Conservation (phyloP, 2,329 filamentous ascomycete species). For the Colletotrichum falcatum region DNA sequence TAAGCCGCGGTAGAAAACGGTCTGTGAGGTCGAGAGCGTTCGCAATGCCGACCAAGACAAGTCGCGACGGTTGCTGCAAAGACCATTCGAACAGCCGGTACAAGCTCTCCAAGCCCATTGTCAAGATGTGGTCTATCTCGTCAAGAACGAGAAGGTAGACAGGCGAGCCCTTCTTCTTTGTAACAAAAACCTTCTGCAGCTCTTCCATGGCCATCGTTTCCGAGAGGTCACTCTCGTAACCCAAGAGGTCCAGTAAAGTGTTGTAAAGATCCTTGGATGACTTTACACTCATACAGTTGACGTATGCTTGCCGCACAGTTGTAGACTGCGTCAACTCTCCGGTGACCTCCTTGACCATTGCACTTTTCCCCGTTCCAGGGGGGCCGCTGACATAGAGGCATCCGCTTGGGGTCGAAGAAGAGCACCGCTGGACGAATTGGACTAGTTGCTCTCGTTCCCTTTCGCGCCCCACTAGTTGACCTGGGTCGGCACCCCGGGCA, state of each 20-base stretch:
- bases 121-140: constrained; percentile 94
- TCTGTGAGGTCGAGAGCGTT: constrained; percentile 97
- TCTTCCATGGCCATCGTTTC: constrained; percentile 76
- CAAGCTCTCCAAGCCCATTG: constrained; percentile 86
- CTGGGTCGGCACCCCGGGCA: constrained; percentile 79
- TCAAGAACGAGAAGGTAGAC: constrained; percentile 90
- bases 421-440: constrained; percentile 75
- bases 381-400: constrained; percentile 97
- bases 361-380: constrained; percentile 96
- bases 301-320: constrained; percentile 76
- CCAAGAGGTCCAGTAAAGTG: constrained; percentile 79
- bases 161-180: constrained; percentile 65
- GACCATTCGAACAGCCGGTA: constrained; percentile 99
- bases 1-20: constrained; percentile 91
- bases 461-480: constrained; percentile 83
- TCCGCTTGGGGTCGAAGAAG: constrained; percentile 72
- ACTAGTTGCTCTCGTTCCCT: constrained; percentile 73
- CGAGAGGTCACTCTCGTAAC: constrained; percentile 67
- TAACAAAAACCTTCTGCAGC: constrained; percentile 78
- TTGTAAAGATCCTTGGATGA: constrained; percentile 87
- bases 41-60: constrained; percentile 91
- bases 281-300: constrained; percentile 98
- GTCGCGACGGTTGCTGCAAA: constrained; percentile 80
- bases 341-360: constrained; percentile 86
- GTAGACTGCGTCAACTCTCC: constrained; percentile 65